Conservation (phyloP, 2,329 filamentous ascomycete genomes). For the Penicillium polonicum region DNA sequence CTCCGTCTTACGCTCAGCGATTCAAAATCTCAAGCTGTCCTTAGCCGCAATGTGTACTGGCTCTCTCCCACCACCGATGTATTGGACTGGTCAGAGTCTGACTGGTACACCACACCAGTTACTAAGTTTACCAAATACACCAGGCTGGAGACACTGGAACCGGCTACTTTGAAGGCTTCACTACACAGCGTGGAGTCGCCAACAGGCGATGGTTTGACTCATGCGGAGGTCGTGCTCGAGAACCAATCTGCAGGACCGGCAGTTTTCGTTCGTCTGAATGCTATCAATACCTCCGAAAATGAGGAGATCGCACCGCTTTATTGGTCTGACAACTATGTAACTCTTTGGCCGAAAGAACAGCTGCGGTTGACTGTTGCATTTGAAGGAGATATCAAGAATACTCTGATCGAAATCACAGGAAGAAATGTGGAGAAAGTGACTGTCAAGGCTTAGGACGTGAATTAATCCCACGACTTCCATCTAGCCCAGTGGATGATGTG, state of each 20-base stretch:
- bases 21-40: conserved; percentile 17
- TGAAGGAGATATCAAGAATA: conserved; percentile 8
- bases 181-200: conserved; percentile 6
- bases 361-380: conserved; percentile 41
- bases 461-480: not conserved
- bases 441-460: not conserved
- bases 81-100: conserved; percentile 57
- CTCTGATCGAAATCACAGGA: conserved; percentile 23
- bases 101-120: conserved; percentile 61
- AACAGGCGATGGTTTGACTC: conserved; percentile 7
- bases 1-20: conserved; percentile 52
- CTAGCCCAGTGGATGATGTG: not conserved
- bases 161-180: conserved; percentile 40
- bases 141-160: conserved; percentile 42
- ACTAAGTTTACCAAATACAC: conserved; percentile 52
- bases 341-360: conserved; percentile 58
- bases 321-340: conserved; percentile 65
- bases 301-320: conserved; percentile 52
- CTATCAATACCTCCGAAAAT: conserved; percentile 45
- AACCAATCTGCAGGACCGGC: conserved; percentile 56
- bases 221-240: conserved; percentile 46
- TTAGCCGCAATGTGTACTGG: conserved; percentile 64
- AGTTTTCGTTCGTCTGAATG: conserved; percentile 56
- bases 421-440: conserved; percentile 21
- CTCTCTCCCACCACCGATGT: conserved; percentile 48